Evolutionary conservation across 805 yeast genomes (phyloP), one percentile per base, ranked within the genome.

Genomic region (Alloascoidea hylecoeti): DNA sequence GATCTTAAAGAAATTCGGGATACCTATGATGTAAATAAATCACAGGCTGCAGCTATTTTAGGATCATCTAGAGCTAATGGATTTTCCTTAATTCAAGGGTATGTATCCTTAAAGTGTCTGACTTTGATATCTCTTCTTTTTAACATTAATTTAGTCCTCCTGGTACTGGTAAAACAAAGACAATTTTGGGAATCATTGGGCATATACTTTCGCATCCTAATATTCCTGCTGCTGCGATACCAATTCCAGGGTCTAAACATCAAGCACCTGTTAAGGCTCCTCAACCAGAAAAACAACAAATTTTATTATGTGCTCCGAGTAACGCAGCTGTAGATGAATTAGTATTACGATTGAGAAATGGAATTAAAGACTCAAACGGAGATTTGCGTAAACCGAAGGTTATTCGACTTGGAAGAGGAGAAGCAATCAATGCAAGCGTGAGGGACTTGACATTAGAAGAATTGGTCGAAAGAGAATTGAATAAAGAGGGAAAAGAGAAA

Each of bases 241-340:
- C 2, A 38, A 33, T 18, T 9, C 30, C 30, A 9, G 30, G 30
- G 30, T 9, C 13, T n/a, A 23, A 9, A 9, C n/a, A 9, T 23
- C 13, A 23, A 23, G 13, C 30, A 23, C 30, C 30, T 23, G n/a
- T n/a, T 23, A 9, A 9, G 30, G 30, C n/a, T 9, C 13, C 9
- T 9, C 9, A 23, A 9, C n/a, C n/a, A 9, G 56, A 51, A 17
- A 57, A 58, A 15, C 61, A 68, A 18, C 79, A 78, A 43, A 70
- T 82, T 1, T 57, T 82, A 39, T 72, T 82, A 32, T 82, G 94
- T 67, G 94, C 94, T 2, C 94, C 94, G 4, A 78, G 88, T 57
- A 82, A 82, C 59, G 94, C 94, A 1, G 94, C 94, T 15, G 92
- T 82, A n/a, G 94, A 82, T 57, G 94, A 82, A 51, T 63, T 82